Evolutionary conservation across 2,329 filamentous ascomycete species (phyloP), one percentile per base, ranked within the genome.

Genomic region (Boeremia lycopersici): DNA sequence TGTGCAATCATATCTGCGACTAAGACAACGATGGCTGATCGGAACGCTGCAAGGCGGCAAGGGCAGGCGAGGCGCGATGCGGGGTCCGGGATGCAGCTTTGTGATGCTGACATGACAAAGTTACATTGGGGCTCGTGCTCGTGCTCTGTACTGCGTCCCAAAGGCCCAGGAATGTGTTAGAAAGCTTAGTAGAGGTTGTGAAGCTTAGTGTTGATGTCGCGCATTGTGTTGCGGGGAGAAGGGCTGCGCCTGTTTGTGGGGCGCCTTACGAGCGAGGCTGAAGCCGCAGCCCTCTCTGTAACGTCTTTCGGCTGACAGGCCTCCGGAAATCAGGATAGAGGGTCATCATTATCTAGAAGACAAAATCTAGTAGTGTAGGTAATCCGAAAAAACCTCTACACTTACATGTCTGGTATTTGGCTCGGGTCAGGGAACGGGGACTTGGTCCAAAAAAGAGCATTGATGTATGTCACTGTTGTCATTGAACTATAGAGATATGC

Each of bases 21-120:
- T 62, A 61, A 47, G 31, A 40, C 29, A 31, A 36, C 47, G 52
- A 59, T 48, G 44, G 61, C 57, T 57, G 33, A 43, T 43, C 40
- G n/a, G 48, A 52, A 50, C 41, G 53, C 49, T 55, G 28, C 8
- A 26, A 25, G 13, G 44, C 30, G 30, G 46, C 52, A 42, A 38
- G 52, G 52, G 43, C 13, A 50, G 41, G 52, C 46, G 52, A 55
- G 19, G 25, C 15, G 12, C 30, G 33, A 42, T 50, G 52, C 52
- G 52, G 52, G 46, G 52, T 45, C 52, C 28, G 36, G 41, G 46
- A 55, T 46, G 41, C 13, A 46, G 52, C 46, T 47, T 50, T 35
- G 26, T 46, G 17, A 4, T 19, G 8, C 26, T 28, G 41, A 8
- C 40, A 25, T 35, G 38, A 25, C 30, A 49, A 39, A 33, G 25